phyloP scores from a whole-genome alignment of 1,139 yeast species.

The Candida sanyaensis region DNA sequence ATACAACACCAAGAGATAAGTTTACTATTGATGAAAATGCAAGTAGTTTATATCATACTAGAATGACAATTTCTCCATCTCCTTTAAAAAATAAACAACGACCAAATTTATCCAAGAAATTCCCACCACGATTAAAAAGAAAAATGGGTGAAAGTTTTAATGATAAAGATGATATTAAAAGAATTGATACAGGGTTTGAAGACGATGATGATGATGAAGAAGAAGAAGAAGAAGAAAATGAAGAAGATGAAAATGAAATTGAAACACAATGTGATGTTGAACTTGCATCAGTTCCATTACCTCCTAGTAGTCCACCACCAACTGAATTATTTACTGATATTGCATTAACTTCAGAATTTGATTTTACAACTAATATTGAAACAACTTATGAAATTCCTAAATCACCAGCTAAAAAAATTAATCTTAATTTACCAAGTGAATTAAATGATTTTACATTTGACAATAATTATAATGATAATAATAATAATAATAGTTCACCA shows the following conservation, averaged over 20 bases:
- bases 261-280: constrained; percentile 18
- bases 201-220: constrained; percentile 14
- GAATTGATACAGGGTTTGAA: constrained; percentile 26
- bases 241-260: too few relatives aligned
- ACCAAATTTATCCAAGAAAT: constrained; percentile 44
- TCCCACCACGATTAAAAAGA: constrained; percentile 41
- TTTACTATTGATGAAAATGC: constrained; percentile 42
- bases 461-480: too few relatives aligned
- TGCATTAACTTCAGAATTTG: constrained; percentile 30
- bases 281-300: constrained; percentile 13
- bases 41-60: constrained; percentile 36
- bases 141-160: constrained; percentile 50
- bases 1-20: constrained; percentile 39
- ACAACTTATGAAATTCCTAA: constrained; percentile 25
- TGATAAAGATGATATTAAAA: constrained; percentile 45
- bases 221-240: constrained; percentile 9
- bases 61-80: constrained; percentile 15
- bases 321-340: constrained; percentile 13
- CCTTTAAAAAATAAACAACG: constrained; percentile 15
- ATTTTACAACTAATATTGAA: constrained; percentile 22
- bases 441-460: neutral
- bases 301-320: constrained; percentile 37
- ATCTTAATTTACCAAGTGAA: constrained; percentile 9
- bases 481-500: neutral
- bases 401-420: constrained; percentile 21